Evolutionary conservation across 148 eudicot genomes (phyloP).

Genomic region (Rhododendron molle): DNA sequence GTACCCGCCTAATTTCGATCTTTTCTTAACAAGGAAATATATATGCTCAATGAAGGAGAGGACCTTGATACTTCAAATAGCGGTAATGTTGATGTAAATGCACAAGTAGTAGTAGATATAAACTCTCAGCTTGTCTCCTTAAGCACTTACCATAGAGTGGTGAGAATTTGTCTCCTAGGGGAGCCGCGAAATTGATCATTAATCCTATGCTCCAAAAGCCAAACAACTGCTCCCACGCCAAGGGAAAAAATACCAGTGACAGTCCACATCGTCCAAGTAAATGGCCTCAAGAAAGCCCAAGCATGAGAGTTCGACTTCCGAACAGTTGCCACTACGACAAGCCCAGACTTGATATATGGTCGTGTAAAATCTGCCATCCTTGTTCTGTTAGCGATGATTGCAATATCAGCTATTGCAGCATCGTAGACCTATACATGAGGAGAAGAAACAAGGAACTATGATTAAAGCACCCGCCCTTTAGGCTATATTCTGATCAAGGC

Average conservation of each 20-base stretch:
- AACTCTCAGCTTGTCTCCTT: neutral
- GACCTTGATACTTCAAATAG: neutral
- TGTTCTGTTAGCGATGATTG: slow-evolving; percentile 51
- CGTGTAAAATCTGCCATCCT: slow-evolving; percentile 59
- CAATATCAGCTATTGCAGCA: slow-evolving; percentile 70
- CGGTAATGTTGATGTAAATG: neutral
- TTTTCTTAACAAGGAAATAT: neutral
- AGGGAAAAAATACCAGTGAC: slow-evolving; percentile 40
- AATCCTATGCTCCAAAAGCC: slow-evolving; percentile 61
- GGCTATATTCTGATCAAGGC: neutral
- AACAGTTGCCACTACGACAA: slow-evolving; percentile 46
- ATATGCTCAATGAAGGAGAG: neutral
- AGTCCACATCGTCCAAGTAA: slow-evolving; percentile 49
- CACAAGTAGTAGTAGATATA: neutral
- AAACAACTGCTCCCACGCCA: slow-evolving; percentile 43
- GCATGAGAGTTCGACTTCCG: slow-evolving; percentile 32
- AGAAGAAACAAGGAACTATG: neutral
- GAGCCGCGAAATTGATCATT: slow-evolving; percentile 77
- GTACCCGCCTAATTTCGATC: neutral
- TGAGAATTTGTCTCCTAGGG: slow-evolving; percentile 37
- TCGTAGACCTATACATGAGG: slow-evolving; percentile 46
- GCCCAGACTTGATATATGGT: slow-evolving; percentile 56
- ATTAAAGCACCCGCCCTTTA: neutral
- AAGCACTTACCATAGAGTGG: slow-evolving; percentile 20
- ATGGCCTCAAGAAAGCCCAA: slow-evolving; percentile 67